Base-by-base conservation (phyloP, 306 rosid genomes). In the Vicia faba region DNA sequence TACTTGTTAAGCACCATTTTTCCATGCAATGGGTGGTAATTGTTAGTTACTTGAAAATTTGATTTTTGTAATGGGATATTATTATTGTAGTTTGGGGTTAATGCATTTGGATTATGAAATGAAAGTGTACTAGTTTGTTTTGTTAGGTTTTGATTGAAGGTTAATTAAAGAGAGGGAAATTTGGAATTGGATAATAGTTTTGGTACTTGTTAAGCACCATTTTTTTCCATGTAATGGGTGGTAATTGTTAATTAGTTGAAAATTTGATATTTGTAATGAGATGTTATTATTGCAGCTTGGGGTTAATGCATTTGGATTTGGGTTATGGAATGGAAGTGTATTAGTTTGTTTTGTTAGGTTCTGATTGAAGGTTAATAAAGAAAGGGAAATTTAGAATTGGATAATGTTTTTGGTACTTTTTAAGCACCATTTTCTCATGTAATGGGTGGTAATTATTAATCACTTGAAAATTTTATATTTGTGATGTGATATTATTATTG, bases 401-500 rank as follows among this genome's bases (percentile, higher is more conserved):
- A 55, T 55, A 2, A 26, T 5, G 1, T 2, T 26, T 55, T 25
- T 25, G 38, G 60, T 54, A 54, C n/a, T 50, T 54, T 14, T 6
- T 54, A n/a, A 46, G 68, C 7, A 18, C 56, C 56, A 49, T 8
- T 49, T 49, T 49, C 18, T 0, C 2, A 7, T 3, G 56, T 49
- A 7, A 4, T 55, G 5, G 18, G 16, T 55, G 36, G 61, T 58
- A 16, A 12, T 62, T 55, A 9, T 35, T 58, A 25, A 6, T 62
- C 62, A 62, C 59, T 70, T 60, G 20, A 43, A 15, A n/a, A 7
- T 14, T 56, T 48, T 40, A 38, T 62, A 20, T 31, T 74, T 75
- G 60, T 69, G 13, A 68, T 74, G 66, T 75, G 60, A 39, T 78
- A 5, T 12, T 76, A 62, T 43, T 84, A 61, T 48, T 84, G 75